A percentile compares a stretch with the other conserved stretches of the same genome.
Evolutionary conservation across 257 asterid species (phyloP).

Genomic region (Plantago ovata): DNA sequence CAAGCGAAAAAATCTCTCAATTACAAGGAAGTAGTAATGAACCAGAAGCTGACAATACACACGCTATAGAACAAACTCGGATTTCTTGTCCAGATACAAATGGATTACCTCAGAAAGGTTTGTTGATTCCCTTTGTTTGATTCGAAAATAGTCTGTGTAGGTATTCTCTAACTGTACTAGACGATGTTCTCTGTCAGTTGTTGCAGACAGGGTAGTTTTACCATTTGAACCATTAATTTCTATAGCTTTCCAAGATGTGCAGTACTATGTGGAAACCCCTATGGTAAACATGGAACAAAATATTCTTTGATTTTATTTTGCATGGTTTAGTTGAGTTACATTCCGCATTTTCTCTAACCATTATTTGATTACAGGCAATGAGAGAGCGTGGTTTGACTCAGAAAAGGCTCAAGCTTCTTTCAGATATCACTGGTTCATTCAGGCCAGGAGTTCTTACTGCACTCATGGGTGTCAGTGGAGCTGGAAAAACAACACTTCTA

Average conservation of each 20-base stretch:
- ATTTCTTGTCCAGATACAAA: not conserved
- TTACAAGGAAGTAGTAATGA: not conserved
- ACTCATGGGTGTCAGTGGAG: conserved; percentile 22
- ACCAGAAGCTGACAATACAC: not conserved
- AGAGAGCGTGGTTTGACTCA: conserved; percentile 11
- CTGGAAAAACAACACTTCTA: conserved; percentile 24
- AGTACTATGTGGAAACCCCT: conserved; percentile 8
- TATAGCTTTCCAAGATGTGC: conserved; percentile 5
- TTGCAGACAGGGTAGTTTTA: conserved; percentile 3
- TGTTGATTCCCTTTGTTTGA: not conserved
- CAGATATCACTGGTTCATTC: conserved; percentile 22
- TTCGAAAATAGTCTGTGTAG: not conserved
- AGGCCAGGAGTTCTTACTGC: conserved; percentile 28
- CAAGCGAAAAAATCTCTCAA: conserved; percentile 2
- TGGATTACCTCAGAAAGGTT: not conserved
- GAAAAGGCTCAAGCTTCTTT: conserved; percentile 8
- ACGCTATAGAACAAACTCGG: not conserved
- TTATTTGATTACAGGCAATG: conserved; percentile 12
- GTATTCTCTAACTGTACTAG: not conserved
- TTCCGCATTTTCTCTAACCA: not conserved
- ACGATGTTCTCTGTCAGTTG: not conserved
- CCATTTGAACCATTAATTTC: conserved; percentile 7
- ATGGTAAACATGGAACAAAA: not conserved
- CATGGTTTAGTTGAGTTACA: not conserved
- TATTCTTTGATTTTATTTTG: no score